A percentile compares a stretch with the other conserved stretches of the same genome.
Conservation (phyloP, 495 filamentous ascomycete genomes). For the Podospora fimiseda region DNA sequence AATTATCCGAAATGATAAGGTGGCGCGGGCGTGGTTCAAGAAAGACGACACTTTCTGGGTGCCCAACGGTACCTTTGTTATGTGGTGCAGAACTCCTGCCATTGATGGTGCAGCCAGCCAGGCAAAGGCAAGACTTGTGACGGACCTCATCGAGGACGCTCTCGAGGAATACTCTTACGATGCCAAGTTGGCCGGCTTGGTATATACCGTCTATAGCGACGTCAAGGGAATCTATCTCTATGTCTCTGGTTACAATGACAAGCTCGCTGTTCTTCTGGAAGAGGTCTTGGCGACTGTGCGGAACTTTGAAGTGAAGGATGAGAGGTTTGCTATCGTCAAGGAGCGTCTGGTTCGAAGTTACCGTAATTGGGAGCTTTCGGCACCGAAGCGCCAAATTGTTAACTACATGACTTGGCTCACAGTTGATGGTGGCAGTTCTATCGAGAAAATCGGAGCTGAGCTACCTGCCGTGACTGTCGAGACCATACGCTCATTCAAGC, state of each 20-base stretch:
- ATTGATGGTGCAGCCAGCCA: constrained; percentile 69
- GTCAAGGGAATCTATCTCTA: constrained; percentile 70
- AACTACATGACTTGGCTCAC: constrained; percentile 77
- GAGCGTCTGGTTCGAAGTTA: constrained; percentile 70
- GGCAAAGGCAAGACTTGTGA: constrained; percentile 75
- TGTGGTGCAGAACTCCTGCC: constrained; percentile 73
- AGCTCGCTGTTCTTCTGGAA: constrained; percentile 83
- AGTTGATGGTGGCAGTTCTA: constrained; percentile 68
- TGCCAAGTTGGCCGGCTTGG: constrained; percentile 85
- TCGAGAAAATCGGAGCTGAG: constrained; percentile 75
- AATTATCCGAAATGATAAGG: constrained; percentile 80
- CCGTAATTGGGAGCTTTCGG: constrained; percentile 79
- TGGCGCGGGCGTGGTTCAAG: constrained; percentile 88
- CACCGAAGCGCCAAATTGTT: constrained; percentile 85
- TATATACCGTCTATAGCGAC: constrained; percentile 69
- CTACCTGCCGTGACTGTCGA: constrained; percentile 65
- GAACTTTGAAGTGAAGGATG: constrained; percentile 71
- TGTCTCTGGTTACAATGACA: constrained; percentile 91
- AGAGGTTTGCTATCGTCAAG: constrained; percentile 87
- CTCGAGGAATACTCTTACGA: constrained; percentile 95
- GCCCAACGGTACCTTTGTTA: constrained; percentile 79
- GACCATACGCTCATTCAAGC: constrained; percentile 71
- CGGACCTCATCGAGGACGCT: constrained; percentile 81
- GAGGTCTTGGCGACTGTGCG: constrained; percentile 85
- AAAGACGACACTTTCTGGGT: constrained; percentile 99